A percentile compares a stretch with the other conserved stretches of the same genome.
phyloP scores from a whole-genome alignment of 139 green algal species.

The Tetraselmis chui region DNA sequence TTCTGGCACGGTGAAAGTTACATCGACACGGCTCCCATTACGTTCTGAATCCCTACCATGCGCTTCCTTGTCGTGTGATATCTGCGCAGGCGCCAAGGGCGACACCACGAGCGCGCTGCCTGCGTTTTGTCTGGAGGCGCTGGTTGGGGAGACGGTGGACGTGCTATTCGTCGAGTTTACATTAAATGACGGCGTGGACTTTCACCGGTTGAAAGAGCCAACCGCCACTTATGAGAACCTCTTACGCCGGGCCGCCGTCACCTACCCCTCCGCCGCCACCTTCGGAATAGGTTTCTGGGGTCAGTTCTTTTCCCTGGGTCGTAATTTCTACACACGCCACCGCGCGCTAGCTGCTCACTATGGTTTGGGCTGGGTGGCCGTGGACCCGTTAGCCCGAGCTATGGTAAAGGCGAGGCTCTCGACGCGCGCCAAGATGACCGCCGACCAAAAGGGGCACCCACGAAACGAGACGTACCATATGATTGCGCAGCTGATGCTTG shows the following conservation, averaged over 20 bases:
- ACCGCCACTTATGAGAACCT: background rate
- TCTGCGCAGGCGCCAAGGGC: background rate
- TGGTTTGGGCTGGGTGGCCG: background rate
- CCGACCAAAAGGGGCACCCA: background rate
- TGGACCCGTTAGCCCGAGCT: background rate
- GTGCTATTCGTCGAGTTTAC: background rate
- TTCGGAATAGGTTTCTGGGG: background rate
- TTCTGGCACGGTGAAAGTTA: no score
- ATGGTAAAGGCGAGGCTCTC: background rate
- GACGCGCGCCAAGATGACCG: background rate
- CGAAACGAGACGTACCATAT: background rate
- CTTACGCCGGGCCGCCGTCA: background rate
- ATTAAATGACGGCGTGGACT: background rate
- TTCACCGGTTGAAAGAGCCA: background rate
- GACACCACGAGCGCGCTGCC: background rate
- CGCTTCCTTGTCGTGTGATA: no score
- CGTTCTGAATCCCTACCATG: no score
- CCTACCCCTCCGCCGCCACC: background rate
- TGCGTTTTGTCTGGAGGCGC: background rate
- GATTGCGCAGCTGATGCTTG: background rate
- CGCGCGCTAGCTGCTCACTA: background rate
- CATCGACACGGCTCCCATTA: no score
- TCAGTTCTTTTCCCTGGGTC: background rate
- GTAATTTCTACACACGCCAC: background rate
- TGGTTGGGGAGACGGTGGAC: background rate